phyloP scores from a whole-genome alignment of 129 eudicot species.

The Tagetes erecta region DNA sequence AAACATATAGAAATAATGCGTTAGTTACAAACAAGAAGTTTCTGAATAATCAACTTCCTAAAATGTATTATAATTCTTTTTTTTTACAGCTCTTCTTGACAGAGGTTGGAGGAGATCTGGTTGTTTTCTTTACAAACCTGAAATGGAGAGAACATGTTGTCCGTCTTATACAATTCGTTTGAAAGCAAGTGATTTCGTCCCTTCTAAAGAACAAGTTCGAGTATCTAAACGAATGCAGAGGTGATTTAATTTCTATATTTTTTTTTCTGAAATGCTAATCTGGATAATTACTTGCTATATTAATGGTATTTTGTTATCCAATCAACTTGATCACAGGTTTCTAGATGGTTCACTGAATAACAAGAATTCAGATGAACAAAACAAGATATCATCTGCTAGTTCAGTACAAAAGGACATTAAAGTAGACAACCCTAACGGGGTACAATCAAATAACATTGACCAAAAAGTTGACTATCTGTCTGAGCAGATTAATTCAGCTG shows the following conservation, averaged over 20 bases:
- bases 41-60: not conserved
- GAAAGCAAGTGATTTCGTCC: constrained; percentile 74
- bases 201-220: constrained; percentile 89
- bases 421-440: constrained; percentile 4
- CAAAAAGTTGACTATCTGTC: constrained; percentile 47
- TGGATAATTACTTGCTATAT: constrained; percentile 1
- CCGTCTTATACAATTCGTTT: constrained; percentile 93
- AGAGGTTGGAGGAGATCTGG: constrained; percentile 99
- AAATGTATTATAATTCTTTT: constrained; percentile 5
- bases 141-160: constrained; percentile 95
- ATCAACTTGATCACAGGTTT: constrained; percentile 55
- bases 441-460: constrained; percentile 43
- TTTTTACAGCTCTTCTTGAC: constrained; percentile 88
- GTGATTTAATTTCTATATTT: constrained; percentile 11
- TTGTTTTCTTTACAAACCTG: constrained; percentile 89
- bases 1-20: not conserved
- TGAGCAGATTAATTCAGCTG: constrained; percentile 47
- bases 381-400: constrained; percentile 27
- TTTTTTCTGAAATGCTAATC: constrained; percentile 13
- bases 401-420: constrained; percentile 35
- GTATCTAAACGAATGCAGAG: constrained; percentile 61
- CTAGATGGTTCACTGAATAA: constrained; percentile 63
- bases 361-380: constrained; percentile 45
- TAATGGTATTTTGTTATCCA: constrained; percentile 22
- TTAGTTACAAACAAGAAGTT: not conserved